Percentiles rank a stretch among this genome's conserved stretches.
These are phyloP conservation scores for Fremontodendron californicum DNA, from an alignment of 345 rosid species.

Conservation along the genomic window DNA sequence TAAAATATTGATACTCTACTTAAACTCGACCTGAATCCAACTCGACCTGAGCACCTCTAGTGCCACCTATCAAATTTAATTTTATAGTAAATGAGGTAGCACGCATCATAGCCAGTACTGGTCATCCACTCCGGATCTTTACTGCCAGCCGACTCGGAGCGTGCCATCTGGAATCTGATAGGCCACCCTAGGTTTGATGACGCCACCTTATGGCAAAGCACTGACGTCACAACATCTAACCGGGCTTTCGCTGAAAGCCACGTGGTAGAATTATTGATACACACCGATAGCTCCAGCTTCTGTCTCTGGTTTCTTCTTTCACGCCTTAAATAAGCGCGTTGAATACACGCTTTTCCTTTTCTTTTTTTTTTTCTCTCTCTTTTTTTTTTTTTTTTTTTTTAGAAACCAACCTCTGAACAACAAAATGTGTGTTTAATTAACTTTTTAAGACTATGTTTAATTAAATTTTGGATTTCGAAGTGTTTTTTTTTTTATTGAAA, in stretches of 20 bases:
- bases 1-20: too few relatives aligned
- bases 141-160: not conserved
- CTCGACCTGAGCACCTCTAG: too few relatives aligned
- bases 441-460: too few relatives aligned
- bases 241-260: constrained; percentile 1
- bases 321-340: constrained; percentile 12
- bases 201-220: not conserved
- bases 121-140: not conserved
- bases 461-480: too few relatives aligned
- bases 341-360: not conserved
- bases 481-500: not conserved
- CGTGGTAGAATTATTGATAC: constrained; percentile 18
- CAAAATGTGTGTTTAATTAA: too few relatives aligned
- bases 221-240: constrained; percentile 5
- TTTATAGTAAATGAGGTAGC: not conserved
- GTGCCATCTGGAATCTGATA: not conserved
- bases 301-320: not conserved
- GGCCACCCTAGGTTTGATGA: not conserved
- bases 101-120: not conserved
- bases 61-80: too few relatives aligned
- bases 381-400: not conserved
- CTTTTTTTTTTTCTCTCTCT: too few relatives aligned
- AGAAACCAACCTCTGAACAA: too few relatives aligned
- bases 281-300: not conserved
- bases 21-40: too few relatives aligned